phyloP scores from a whole-genome alignment of 768 basidiomycete genomes.

The Macrocybe gigantea region DNA sequence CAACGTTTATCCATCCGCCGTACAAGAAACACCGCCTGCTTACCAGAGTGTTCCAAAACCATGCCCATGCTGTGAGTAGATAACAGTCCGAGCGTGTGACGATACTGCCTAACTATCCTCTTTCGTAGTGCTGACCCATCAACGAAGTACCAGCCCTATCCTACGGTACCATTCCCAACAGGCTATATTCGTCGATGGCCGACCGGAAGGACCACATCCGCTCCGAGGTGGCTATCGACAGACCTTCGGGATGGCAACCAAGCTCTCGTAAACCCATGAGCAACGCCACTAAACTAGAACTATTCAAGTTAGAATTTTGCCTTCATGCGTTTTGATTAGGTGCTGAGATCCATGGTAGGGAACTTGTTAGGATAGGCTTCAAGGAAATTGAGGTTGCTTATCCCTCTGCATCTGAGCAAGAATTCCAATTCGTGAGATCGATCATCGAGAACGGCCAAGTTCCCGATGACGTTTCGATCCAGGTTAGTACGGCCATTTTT shows the following conservation, averaged over 20 bases:
- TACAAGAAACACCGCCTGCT: not conserved
- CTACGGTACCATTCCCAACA: conserved; percentile 45
- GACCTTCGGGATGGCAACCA: conserved; percentile 86
- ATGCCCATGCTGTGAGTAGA: conserved; percentile 45
- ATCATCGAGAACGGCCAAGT: conserved; percentile 60
- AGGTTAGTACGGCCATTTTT: conserved; percentile 37
- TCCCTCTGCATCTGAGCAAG: conserved; percentile 77
- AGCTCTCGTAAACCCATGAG: conserved; percentile 79
- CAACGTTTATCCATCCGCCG: not conserved
- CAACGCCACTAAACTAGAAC: conserved; percentile 48
- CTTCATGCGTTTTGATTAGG: conserved; percentile 20
- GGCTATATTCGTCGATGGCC: conserved; percentile 66
- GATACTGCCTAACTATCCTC: conserved; percentile 3
- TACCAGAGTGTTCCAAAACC: not conserved
- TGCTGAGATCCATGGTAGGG: conserved; percentile 56
- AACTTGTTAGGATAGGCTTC: conserved; percentile 70
- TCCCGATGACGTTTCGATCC: conserved; percentile 75
- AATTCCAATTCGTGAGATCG: conserved; percentile 70
- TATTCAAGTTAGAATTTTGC: conserved; percentile 32
- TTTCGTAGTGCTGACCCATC: conserved; percentile 54
- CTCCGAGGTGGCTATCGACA: conserved; percentile 79
- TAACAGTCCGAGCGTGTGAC: not conserved
- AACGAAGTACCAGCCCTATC: conserved; percentile 67
- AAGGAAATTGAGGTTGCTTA: conserved; percentile 87
- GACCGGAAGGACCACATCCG: conserved; percentile 46